Evolutionary conservation across 352 stramenopile species (phyloP), one percentile per base, ranked within the genome.

Genomic region (Peronosclerospora sorghi): DNA sequence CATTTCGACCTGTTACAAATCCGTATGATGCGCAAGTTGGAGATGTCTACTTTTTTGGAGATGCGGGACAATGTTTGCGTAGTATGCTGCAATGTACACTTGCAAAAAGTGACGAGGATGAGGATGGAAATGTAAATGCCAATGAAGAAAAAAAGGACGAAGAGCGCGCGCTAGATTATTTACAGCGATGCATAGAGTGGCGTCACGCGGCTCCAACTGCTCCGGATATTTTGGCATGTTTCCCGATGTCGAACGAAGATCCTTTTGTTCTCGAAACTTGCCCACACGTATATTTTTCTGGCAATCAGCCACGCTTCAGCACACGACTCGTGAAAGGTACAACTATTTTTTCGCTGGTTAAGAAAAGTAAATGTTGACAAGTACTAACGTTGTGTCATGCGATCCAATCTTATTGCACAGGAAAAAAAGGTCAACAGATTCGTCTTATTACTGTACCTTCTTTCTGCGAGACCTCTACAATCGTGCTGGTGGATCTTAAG

Each of bases 271-370:
- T 98, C 10, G 66, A 91, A 45, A 56, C 70, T 20, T 70, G 59
- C 38, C 92, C 94, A 32, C 68, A 95, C 42, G 54, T 98, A 30
- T 92, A 96, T 47, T 97, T 98, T 54, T 75, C 79, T 4, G 94
- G 94, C 36, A 97, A 97, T 56, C 73, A 86, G 57, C 65, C 79
- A 19, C 47, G 51, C 15, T 98, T 96, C 68, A 81, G 70, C 32
- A 78, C 78, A n/a, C 60, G 70, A 2, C 54, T 89, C 13, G 60
- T 95, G 10, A 53, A 72, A 56, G 66, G 73, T 67, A 54, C 32
- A 35, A 10, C 27, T 35, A 2, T 12, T 35, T 20, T 12, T 26
- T 32, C 15, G 21, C 12, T 47, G 23, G 26, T n/a, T 27, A 13
- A 35, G 28, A 30, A n/a, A 4, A 35, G 12, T 26, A 12, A 20